A percentile compares a stretch with the other conserved stretches of the same genome.
phyloP scores from a whole-genome alignment of 2,329 filamentous ascomycete species.

The Thermochaetoides dissita region DNA sequence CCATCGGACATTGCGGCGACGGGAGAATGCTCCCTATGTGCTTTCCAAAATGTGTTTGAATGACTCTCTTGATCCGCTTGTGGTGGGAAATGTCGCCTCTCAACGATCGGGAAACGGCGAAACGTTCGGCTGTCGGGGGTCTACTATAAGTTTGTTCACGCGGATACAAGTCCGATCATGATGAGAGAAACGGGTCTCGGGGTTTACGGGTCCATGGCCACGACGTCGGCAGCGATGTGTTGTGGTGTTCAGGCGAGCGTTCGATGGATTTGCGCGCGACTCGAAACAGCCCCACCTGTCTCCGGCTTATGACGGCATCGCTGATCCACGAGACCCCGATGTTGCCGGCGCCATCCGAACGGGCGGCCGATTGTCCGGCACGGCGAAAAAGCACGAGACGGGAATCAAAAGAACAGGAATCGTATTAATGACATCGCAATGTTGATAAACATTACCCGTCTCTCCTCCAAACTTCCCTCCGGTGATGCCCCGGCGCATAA shows the following conservation, averaged over 20 bases:
- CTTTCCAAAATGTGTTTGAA: no score
- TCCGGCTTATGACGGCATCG: slow-evolving; percentile 12
- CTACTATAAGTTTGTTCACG: no score
- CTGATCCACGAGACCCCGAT: slow-evolving; percentile 2
- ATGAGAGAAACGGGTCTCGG: no score
- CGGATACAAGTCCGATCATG: no score
- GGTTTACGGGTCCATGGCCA: no score
- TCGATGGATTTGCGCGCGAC: neutral
- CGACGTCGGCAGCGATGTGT: neutral
- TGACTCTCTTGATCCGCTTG: no score
- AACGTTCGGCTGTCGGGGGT: no score
- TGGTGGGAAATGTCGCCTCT: no score
- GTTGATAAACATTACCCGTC: no score
- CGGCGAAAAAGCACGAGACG: slow-evolving; percentile 1
- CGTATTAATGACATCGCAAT: no score
- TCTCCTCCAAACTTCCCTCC: no score
- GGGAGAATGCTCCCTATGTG: neutral
- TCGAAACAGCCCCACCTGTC: neutral
- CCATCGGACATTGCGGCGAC: slow-evolving; percentile 21
- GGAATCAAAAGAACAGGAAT: neutral
- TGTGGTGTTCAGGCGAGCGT: neutral
- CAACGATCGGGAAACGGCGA: no score
- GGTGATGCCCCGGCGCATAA: neutral
- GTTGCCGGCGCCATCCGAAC: slow-evolving; percentile 9
- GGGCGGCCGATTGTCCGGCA: neutral